Evolutionary conservation across 257 asterid genomes (phyloP).

Genomic region (Fraxinus quadrangulata): DNA sequence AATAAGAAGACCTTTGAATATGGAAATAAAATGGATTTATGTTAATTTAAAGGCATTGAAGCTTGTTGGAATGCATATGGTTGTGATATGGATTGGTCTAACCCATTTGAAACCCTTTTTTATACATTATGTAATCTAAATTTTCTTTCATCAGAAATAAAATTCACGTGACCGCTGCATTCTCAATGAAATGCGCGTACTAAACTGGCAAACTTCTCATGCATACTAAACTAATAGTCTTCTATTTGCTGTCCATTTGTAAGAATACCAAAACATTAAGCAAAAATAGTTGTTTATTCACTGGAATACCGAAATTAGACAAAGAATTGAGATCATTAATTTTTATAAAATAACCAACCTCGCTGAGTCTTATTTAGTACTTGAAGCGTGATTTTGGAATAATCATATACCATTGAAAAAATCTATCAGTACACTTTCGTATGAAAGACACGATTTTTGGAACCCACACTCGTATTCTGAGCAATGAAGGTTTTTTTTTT

Average conservation of each 20-base stretch:
- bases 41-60: background rate
- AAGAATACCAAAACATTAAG: background rate
- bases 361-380: too few species aligned
- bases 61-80: background rate
- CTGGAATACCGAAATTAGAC: too few species aligned
- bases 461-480: too few species aligned
- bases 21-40: constrained; percentile 5
- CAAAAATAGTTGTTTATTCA: too few species aligned
- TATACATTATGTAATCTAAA: constrained; percentile 19
- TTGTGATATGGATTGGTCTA: background rate
- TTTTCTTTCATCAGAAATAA: background rate
- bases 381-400: too few species aligned
- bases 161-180: background rate
- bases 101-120: constrained; percentile 28
- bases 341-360: too few species aligned
- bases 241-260: background rate
- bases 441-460: too few species aligned
- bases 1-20: background rate
- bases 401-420: too few species aligned
- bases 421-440: too few species aligned
- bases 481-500: too few species aligned
- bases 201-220: background rate
- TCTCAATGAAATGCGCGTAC: background rate
- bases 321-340: too few species aligned
- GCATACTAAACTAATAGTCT: background rate